Evolutionary conservation across 768 basidiomycete species (phyloP).

Genomic region (Mycena epipterygia): DNA sequence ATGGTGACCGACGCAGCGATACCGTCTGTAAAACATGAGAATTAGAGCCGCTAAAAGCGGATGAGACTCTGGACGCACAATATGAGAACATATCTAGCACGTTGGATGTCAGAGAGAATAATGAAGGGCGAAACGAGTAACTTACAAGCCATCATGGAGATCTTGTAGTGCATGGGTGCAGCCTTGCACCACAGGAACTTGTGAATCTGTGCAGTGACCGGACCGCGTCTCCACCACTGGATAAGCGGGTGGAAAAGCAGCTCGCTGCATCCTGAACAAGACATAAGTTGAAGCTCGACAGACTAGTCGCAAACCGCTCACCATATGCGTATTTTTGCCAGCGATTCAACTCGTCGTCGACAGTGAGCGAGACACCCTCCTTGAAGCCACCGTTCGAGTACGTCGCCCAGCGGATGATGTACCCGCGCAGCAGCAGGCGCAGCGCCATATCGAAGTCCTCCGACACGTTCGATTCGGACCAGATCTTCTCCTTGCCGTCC

Average conservation of each 20-base stretch:
- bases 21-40: constrained; percentile 55
- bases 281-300: too few species aligned
- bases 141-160: constrained; percentile 80
- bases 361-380: constrained; percentile 92
- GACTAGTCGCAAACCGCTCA: constrained; percentile 65
- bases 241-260: constrained; percentile 87
- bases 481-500: constrained; percentile 79
- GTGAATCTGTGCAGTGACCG: constrained; percentile 82
- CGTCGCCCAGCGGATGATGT: constrained; percentile 86
- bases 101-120: constrained; percentile 3
- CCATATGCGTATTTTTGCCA: constrained; percentile 88
- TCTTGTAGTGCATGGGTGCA: constrained; percentile 86
- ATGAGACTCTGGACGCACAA: constrained; percentile 47
- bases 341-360: constrained; percentile 90
- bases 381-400: constrained; percentile 90
- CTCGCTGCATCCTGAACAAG: constrained; percentile 61
- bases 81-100: constrained; percentile 71
- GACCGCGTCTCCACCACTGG: constrained; percentile 83
- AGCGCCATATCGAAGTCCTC: constrained; percentile 90
- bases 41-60: constrained; percentile 6
- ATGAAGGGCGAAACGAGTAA: constrained; percentile 29
- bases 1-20: constrained; percentile 79
- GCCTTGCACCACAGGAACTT: constrained; percentile 76
- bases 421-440: constrained; percentile 71
- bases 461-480: constrained; percentile 82